A percentile compares a stretch with the other conserved stretches of the same genome.
These are phyloP conservation scores for Chaetomium olivaceum DNA, from an alignment of 2,329 filamentous ascomycete genomes.

Conservation along the genomic window DNA sequence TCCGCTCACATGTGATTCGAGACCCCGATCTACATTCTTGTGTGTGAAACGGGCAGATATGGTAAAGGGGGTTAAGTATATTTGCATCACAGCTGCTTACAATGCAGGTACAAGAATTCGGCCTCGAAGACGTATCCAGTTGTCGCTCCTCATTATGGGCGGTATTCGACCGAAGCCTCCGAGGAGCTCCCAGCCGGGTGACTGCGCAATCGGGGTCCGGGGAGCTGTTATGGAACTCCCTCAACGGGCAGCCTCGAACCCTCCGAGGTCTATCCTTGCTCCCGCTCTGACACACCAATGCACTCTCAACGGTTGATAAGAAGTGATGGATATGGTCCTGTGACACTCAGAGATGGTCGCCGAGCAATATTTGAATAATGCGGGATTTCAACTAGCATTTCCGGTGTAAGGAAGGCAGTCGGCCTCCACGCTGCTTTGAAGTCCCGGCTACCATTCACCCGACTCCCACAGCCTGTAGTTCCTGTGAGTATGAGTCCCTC, in stretches of 20 bases:
- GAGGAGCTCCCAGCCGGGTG: neutral
- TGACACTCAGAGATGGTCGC: neutral
- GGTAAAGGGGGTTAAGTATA: neutral
- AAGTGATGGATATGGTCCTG: neutral
- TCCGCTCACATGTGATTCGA: neutral
- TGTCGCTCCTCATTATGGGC: neutral
- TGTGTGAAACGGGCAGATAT: neutral
- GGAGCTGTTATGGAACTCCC: neutral
- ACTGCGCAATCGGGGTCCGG: neutral
- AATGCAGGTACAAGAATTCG: neutral
- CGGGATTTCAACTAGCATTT: neutral
- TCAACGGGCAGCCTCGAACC: neutral
- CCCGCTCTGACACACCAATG: neutral
- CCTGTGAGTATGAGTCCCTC: neutral
- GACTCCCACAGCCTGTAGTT: constrained; percentile 6
- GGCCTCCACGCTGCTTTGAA: neutral
- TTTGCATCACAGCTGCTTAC: neutral
- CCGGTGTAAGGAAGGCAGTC: neutral
- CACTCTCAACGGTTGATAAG: neutral
- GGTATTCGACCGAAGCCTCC: neutral
- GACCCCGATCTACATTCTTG: neutral
- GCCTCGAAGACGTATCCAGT: neutral
- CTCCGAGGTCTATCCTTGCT: constrained; percentile 14
- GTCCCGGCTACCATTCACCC: constrained; percentile 14
- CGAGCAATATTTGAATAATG: neutral